Evolutionary conservation across 2,329 filamentous ascomycete genomes (phyloP).

Genomic region (Penicillium aurantiogriseum): DNA sequence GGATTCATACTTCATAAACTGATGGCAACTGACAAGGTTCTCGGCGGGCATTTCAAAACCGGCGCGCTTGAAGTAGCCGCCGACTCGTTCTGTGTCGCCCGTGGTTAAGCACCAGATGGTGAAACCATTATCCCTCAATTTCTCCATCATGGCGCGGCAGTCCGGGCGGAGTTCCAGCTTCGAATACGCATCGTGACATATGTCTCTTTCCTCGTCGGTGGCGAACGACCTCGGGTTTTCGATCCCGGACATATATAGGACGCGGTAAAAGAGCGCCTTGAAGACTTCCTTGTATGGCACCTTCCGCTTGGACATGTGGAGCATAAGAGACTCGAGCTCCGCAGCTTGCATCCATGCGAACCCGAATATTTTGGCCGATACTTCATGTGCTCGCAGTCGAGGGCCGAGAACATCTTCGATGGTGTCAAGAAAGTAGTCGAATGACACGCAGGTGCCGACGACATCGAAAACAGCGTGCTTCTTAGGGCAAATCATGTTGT

Average conservation of each 20-base stretch:
- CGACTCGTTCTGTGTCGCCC: conserved; percentile 51
- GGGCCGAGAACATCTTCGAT: conserved; percentile 41
- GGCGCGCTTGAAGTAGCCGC: conserved; percentile 52
- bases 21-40: conserved; percentile 51
- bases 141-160: conserved; percentile 38
- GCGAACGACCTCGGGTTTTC: conserved; percentile 39
- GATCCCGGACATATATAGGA: conserved; percentile 43
- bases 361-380: conserved; percentile 42
- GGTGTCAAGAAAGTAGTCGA: conserved; percentile 41
- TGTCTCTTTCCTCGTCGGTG: conserved; percentile 41
- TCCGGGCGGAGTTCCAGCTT: conserved; percentile 36
- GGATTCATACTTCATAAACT: background rate
- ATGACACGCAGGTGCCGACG: conserved; percentile 50
- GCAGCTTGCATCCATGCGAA: conserved; percentile 47
- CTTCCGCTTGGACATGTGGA: conserved; percentile 44
- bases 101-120: conserved; percentile 56
- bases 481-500: background rate
- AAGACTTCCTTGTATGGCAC: conserved; percentile 44
- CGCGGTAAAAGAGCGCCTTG: conserved; percentile 45
- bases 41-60: conserved; percentile 52
- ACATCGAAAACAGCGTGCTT: conserved; percentile 54
- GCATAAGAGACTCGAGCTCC: conserved; percentile 48
- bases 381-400: conserved; percentile 32
- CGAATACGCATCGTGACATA: conserved; percentile 39
- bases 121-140: conserved; percentile 48